Evolutionary conservation across 345 rosid genomes (phyloP).

Genomic region (Eucalyptus regnans): DNA sequence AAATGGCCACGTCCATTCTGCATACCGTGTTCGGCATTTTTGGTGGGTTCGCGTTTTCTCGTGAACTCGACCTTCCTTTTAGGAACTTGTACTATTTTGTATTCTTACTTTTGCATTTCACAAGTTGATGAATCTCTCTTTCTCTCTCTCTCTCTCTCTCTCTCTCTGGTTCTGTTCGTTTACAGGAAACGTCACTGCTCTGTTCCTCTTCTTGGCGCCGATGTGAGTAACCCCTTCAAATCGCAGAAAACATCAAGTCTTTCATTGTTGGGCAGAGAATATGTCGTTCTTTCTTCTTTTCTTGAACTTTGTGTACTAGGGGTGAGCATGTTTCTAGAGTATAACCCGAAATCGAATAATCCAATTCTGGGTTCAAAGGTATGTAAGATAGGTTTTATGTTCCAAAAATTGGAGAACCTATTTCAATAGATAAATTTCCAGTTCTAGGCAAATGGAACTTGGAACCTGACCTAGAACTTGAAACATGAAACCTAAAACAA

Average conservation of each 20-base stretch:
- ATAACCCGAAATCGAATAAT: no score
- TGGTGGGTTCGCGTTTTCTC: constrained; percentile 30
- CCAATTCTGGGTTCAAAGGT: no score
- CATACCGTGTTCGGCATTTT: constrained; percentile 81
- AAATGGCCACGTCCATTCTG: constrained; percentile 15
- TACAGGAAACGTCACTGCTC: constrained; percentile 89
- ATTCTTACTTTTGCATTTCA: neutral
- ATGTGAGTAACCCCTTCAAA: constrained; percentile 24
- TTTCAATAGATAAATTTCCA: no score
- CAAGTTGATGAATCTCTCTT: neutral
- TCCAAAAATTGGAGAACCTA: no score
- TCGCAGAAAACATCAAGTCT: neutral
- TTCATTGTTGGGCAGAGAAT: neutral
- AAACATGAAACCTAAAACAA: no score
- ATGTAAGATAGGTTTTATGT: no score
- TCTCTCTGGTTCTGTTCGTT: neutral
- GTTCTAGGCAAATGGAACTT: no score
- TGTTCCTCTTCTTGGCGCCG: constrained; percentile 89
- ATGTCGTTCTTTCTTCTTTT: neutral
- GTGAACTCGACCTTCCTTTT: neutral
- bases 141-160: neutral
- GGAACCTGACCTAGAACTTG: no score
- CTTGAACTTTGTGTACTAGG: neutral
- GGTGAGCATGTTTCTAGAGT: no score
- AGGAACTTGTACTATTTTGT: neutral